These are phyloP conservation scores for Mortierella sp. DNA, from an alignment of 371 early-diverging fungal species.

Conservation along the genomic window DNA sequence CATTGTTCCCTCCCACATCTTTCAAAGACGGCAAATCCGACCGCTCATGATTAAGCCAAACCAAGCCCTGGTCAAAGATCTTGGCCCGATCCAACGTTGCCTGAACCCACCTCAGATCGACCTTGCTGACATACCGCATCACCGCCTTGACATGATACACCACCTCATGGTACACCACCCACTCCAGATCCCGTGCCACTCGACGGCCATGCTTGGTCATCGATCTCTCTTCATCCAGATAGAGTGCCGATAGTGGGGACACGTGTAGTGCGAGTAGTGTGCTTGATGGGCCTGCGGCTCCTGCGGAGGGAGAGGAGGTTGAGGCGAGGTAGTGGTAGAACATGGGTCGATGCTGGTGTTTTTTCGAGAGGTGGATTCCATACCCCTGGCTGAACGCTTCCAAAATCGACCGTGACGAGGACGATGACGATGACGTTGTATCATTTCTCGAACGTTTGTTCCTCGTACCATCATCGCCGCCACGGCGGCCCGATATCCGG, in stretches of 20 bases:
- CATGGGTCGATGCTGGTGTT: slow-evolving; percentile 70
- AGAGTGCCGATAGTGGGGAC: slow-evolving; percentile 73
- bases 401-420: slow-evolving; percentile 69
- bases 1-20: background rate
- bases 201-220: slow-evolving; percentile 56
- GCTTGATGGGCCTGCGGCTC: slow-evolving; percentile 20
- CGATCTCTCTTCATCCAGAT: slow-evolving; percentile 63
- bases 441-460: slow-evolving; percentile 35
- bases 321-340: slow-evolving; percentile 83
- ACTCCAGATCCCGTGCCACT: slow-evolving; percentile 70
- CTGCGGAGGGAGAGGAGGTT: slow-evolving; percentile 33
- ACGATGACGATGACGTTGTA: slow-evolving; percentile 7
- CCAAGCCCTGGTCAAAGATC: slow-evolving; percentile 34
- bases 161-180: slow-evolving; percentile 84
- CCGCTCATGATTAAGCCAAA: slow-evolving; percentile 46
- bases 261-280: slow-evolving; percentile 75
- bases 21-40: slow-evolving; percentile 14
- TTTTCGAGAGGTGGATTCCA: slow-evolving; percentile 83
- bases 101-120: slow-evolving; percentile 58
- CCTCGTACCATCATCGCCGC: background rate
- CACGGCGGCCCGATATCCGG: background rate
- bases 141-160: slow-evolving; percentile 76
- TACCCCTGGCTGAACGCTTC: slow-evolving; percentile 81
- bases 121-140: slow-evolving; percentile 77
- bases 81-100: slow-evolving; percentile 49